Evolutionary conservation across 768 basidiomycete genomes (phyloP).

Genomic region (Agaricus blazei): DNA sequence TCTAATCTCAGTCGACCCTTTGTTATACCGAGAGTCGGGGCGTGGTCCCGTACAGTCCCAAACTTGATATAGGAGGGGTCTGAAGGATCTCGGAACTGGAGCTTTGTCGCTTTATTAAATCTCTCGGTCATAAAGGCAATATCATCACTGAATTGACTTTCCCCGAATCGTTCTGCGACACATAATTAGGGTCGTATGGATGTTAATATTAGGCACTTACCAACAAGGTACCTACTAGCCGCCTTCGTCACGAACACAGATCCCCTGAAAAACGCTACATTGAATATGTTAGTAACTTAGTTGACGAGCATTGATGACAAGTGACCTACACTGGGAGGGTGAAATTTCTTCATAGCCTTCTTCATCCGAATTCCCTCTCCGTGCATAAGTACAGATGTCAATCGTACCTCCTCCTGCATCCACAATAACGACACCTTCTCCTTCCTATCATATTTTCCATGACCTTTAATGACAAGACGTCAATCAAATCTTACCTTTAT

Average conservation of each 20-base stretch:
- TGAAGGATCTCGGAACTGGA: constrained; percentile 31
- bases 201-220: constrained; percentile 18
- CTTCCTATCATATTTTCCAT: constrained; percentile 21
- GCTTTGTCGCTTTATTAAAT: constrained; percentile 47
- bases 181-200: background rate
- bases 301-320: background rate
- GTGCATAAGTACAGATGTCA: constrained; percentile 48
- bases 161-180: constrained; percentile 27
- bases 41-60: constrained; percentile 36
- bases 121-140: constrained; percentile 32
- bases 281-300: background rate
- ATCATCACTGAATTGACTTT: constrained; percentile 35
- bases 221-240: constrained; percentile 27
- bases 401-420: constrained; percentile 59
- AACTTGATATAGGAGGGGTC: constrained; percentile 45
- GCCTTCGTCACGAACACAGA: constrained; percentile 38
- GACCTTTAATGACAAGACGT: background rate
- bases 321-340: constrained; percentile 26
- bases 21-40: constrained; percentile 32
- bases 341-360: constrained; percentile 35
- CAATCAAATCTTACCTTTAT: constrained; percentile 18
- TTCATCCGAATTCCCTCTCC: constrained; percentile 16
- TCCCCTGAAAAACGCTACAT: constrained; percentile 37
- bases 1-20: constrained; percentile 40
- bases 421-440: constrained; percentile 42